Base-by-base conservation (phyloP, 768 basidiomycete species). In the Butyriboletus loyo region DNA sequence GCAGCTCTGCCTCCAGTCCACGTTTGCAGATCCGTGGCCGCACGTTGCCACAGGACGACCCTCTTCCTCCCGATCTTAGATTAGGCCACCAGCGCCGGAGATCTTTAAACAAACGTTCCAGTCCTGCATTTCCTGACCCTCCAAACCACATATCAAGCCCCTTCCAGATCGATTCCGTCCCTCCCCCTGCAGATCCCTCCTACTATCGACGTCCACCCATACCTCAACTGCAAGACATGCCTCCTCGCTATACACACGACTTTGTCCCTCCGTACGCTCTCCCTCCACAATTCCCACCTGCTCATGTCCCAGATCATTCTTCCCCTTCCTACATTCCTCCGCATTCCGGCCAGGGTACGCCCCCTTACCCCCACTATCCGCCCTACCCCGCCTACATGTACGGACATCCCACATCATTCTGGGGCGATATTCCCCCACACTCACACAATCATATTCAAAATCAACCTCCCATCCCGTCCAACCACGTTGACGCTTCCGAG, bases 1-100 rank as follows among this genome's bases (percentile, higher is more conserved):
- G 72, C 30, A 81, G 78, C 59, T 66, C 73, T 19, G 74, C 77
- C 5, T 81, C 82, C 11, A 83, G 81, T 50, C 81, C 81, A 14
- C 72, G 66, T 39, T 45, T 73, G 14, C 65, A 66, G 51, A 46
- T 72, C 35, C 70, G 76, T 54, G 75, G 71, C 21, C 70, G 73
- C 53, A 67, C 75, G 17, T 59, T 82, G 39, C 76, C 75, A 0
- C 70, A 62, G 2, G 80, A 81, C 34, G 68, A 73, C n/a, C 11
- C 56, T 38, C 48, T 48, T 42, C 56, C 28, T 2, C 41, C 52
- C 39, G 61, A 67, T 50, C 49, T 59, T 38, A 56, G 61, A 63
- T 66, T 64, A 37, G 61, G 68, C 56, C 30, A 27, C 43, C 57
- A 46, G 24, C 48, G 43, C 28, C 44, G 48, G 46, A 53, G 53